These are phyloP conservation scores for Xylaria sp. DNA, from an alignment of 2,329 filamentous ascomycete species.

Conservation along the genomic window DNA sequence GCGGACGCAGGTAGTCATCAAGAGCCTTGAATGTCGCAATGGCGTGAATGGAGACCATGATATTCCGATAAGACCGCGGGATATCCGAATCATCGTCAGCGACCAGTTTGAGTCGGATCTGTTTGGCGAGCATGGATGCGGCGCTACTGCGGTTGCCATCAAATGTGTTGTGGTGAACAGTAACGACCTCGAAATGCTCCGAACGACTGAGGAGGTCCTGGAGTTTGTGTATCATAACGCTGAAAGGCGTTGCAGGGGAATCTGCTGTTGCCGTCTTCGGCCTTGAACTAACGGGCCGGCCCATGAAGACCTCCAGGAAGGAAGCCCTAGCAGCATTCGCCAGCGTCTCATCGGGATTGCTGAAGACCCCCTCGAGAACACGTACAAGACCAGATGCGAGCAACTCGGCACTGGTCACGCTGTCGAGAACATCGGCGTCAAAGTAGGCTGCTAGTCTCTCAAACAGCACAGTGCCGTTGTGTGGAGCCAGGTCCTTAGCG, in stretches of 20 bases:
- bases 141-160: conserved; percentile 90
- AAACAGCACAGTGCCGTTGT: conserved; percentile 70
- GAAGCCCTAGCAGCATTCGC: conserved; percentile 73
- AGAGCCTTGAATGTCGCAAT: conserved; percentile 97
- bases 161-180: conserved; percentile 88
- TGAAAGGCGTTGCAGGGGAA: conserved; percentile 81
- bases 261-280: conserved; percentile 65
- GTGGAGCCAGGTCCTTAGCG: conserved; percentile 46
- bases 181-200: conserved; percentile 97
- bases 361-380: conserved; percentile 80
- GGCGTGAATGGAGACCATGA: conserved; percentile 98
- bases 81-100: conserved; percentile 92
- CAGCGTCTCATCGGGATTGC: conserved; percentile 64
- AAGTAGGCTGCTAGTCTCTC: conserved; percentile 79
- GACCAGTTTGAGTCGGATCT: conserved; percentile 84
- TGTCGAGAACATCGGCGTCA: conserved; percentile 83
- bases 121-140: conserved; percentile 94
- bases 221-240: conserved; percentile 87
- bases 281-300: conserved; percentile 67
- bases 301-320: conserved; percentile 94
- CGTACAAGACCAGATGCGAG: conserved; percentile 89
- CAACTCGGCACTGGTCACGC: conserved; percentile 93
- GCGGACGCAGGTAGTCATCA: conserved; percentile 91
- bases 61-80: conserved; percentile 82
- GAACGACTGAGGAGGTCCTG: conserved; percentile 95